Base-by-base conservation (phyloP, 202 grass and related monocot genomes). In the Zizania palustris region DNA sequence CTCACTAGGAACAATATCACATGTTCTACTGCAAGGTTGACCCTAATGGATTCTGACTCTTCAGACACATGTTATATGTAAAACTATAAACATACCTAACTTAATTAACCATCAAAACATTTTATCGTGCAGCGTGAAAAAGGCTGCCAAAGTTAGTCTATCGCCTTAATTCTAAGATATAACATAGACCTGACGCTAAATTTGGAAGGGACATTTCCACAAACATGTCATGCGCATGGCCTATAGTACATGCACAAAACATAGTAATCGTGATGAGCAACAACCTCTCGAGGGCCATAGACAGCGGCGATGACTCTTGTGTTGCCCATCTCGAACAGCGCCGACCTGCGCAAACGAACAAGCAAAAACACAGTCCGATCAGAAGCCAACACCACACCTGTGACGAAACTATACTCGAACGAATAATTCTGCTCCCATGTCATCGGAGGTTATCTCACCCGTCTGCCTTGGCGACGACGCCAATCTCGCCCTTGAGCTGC, bases 281-380 rank as follows among this genome's bases (percentile, higher is more conserved):
- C 21, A 60, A 90, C 95, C 91, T 95, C 91, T 69, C 89, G 79
- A 6, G 95, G 95, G 6, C 95, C 95, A 60, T 95, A 95, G 43
- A 98, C 77, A 48, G 87, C 85, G 4, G 91, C 91, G 48, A 95
- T 92, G 35, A 98, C 91, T 61, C 89, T 89, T 46, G 91, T 97
- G 70, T 94, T 94, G 15, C 94, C 94, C 94, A 97, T 94, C 85
- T 98, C 91, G 61, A 95, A 98, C 45, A 90, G 71, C 33, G 96
- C 91, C n/a, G 89, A 99, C 39, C 94, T 93, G 86, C 39, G 7
- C 45, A 21, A 48, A 76, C 5, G 5, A 78, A 34, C 46, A 39
- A 67, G 21, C 12, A 45, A 5, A 21, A 28, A 48, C 34, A 45
- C 16, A 13, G 5, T 33, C 3, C 59, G 35, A 73, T 53, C 38